phyloP scores from a whole-genome alignment of 352 stramenopile genomes.

The Globisporangium cylindrosporum region DNA sequence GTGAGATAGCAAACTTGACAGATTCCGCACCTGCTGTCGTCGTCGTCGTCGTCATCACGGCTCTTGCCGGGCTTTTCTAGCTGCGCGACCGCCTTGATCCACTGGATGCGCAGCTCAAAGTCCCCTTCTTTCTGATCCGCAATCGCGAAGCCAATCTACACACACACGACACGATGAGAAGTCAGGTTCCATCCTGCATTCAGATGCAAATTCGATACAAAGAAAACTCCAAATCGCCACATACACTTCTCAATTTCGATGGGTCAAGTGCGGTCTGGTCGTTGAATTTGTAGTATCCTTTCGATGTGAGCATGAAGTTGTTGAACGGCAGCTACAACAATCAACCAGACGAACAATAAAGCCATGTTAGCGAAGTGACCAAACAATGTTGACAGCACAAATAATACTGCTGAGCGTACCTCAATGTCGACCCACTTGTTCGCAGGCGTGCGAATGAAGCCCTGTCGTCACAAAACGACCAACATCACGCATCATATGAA shows the following conservation, averaged over 20 bases:
- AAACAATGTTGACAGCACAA: not conserved
- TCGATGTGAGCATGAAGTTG: constrained; percentile 79
- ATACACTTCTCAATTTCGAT: constrained; percentile 71
- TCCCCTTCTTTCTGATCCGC: constrained; percentile 84
- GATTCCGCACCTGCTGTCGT: constrained; percentile 19
- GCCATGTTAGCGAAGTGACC: not conserved
- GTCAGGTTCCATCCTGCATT: not conserved
- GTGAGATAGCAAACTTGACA: not conserved
- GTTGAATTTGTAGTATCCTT: constrained; percentile 80
- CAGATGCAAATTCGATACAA: not conserved
- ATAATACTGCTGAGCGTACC: constrained; percentile 24
- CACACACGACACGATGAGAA: not conserved
- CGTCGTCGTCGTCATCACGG: constrained; percentile 26
- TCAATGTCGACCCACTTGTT: constrained; percentile 85
- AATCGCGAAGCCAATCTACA: constrained; percentile 79
- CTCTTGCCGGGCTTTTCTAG: constrained; percentile 33
- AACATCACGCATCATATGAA: constrained; percentile 2
- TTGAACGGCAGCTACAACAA: constrained; percentile 58
- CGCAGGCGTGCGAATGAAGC: constrained; percentile 74
- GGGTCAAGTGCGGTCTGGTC: constrained; percentile 74
- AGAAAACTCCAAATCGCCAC: constrained; percentile 3
- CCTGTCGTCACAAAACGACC: constrained; percentile 24
- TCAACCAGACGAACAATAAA: not conserved
- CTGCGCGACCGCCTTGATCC: constrained; percentile 82
- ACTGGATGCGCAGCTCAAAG: constrained; percentile 81